These are phyloP conservation scores for Amanita pallidorosea DNA, from an alignment of 768 basidiomycete genomes.

Conservation along the genomic window DNA sequence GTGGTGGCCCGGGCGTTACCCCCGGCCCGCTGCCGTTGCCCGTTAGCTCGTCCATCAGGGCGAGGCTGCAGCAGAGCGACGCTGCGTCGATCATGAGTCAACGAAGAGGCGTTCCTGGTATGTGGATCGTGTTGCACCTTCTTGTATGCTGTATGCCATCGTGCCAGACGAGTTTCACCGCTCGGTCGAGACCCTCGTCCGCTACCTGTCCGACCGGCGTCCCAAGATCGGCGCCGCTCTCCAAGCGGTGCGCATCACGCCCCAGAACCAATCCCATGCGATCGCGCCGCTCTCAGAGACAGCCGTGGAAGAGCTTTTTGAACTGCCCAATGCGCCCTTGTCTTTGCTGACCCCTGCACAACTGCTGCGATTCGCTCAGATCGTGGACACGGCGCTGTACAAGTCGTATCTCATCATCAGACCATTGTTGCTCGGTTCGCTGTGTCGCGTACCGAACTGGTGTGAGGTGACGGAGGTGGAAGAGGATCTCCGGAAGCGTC, in stretches of 20 bases:
- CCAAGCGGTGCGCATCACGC: slow-evolving; percentile 53
- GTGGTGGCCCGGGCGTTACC: not conserved
- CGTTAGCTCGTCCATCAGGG: not conserved
- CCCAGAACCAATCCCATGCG: slow-evolving; percentile 54
- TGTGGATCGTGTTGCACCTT: slow-evolving; percentile 2
- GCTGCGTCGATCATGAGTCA: slow-evolving; percentile 35
- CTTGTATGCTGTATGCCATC: too few species aligned
- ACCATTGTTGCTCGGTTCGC: slow-evolving; percentile 70
- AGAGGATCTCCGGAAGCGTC: slow-evolving; percentile 67
- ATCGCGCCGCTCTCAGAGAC: slow-evolving; percentile 63
- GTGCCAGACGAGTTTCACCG: slow-evolving; percentile 46
- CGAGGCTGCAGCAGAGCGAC: slow-evolving; percentile 28
- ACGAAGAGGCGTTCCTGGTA: slow-evolving; percentile 25
- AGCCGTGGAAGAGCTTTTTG: slow-evolving; percentile 65
- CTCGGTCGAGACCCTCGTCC: slow-evolving; percentile 80
- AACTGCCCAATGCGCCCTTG: slow-evolving; percentile 67
- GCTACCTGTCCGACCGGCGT: slow-evolving; percentile 83
- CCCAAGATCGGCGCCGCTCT: slow-evolving; percentile 79
- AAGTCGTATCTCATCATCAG: slow-evolving; percentile 82
- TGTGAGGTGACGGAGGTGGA: slow-evolving; percentile 95
- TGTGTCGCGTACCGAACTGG: slow-evolving; percentile 92
- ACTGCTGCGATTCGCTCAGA: slow-evolving; percentile 80
- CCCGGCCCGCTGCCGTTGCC: too few species aligned
- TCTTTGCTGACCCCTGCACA: slow-evolving; percentile 71
- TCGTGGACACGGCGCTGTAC: slow-evolving; percentile 92